These are phyloP conservation scores for Coelastrella sp. DNA, from an alignment of 139 green algal species.

Conservation along the genomic window DNA sequence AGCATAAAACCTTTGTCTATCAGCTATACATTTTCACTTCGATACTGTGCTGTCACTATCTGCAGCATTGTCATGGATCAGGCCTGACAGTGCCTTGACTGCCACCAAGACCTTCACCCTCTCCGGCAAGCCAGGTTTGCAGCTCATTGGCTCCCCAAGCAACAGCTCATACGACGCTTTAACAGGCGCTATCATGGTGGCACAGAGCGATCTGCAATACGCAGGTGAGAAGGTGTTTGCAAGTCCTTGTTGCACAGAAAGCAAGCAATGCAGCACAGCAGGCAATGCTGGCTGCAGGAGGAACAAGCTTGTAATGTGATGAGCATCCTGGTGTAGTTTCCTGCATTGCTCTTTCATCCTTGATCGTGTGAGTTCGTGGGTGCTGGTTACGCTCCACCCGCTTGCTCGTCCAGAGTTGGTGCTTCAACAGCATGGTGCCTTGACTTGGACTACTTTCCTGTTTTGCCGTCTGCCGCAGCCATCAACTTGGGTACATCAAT, in stretches of 20 bases:
- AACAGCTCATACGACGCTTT: neutral
- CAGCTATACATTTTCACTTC: neutral
- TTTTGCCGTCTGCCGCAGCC: too few relatives aligned
- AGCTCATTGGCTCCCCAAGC: constrained; percentile 1
- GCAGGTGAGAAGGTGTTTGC: constrained; percentile 9
- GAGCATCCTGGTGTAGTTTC: too few relatives aligned
- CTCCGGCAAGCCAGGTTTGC: constrained; percentile 26
- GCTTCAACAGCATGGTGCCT: too few relatives aligned
- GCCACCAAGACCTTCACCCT: constrained; percentile 9
- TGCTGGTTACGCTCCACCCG: too few relatives aligned
- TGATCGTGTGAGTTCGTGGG: too few relatives aligned
- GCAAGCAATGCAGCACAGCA: neutral
- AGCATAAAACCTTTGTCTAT: too few relatives aligned
- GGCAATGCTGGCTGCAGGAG: too few relatives aligned
- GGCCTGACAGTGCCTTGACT: neutral
- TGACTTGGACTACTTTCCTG: too few relatives aligned
- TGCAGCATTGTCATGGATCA: neutral
- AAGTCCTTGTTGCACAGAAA: neutral
- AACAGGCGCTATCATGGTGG: neutral
- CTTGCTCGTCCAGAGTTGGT: too few relatives aligned
- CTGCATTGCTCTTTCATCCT: too few relatives aligned
- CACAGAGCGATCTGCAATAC: constrained; percentile 34
- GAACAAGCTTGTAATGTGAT: too few relatives aligned
- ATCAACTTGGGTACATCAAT: constrained; percentile 2
- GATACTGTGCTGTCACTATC: neutral